Percentiles rank a stretch among this genome's conserved stretches.
These are phyloP conservation scores for Xylaria sp. DNA, from an alignment of 2,329 filamentous ascomycete genomes.

Conservation along the genomic window DNA sequence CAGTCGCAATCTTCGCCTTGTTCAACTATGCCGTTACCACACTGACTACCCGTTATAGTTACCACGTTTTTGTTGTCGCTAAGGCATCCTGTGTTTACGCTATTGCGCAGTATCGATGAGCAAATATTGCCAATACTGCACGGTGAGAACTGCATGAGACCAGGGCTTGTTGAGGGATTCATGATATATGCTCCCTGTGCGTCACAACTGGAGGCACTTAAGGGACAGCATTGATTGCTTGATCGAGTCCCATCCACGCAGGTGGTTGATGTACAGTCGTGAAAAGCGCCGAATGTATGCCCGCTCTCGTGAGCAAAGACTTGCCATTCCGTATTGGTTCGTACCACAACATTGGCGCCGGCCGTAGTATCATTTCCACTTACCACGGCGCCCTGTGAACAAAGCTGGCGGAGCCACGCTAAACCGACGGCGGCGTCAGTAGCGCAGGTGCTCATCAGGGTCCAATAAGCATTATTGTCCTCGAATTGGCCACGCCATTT, in stretches of 20 bases:
- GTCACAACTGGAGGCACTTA: conserved; percentile 74
- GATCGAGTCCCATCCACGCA: conserved; percentile 69
- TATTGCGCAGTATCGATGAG: conserved; percentile 80
- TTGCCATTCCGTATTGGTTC: conserved; percentile 88
- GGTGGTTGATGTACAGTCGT: conserved; percentile 81
- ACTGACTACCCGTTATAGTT: conserved; percentile 84
- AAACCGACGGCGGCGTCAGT: conserved; percentile 88
- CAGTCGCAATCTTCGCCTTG: conserved; percentile 95
- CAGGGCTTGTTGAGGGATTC: conserved; percentile 85
- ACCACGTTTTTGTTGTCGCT: conserved; percentile 85
- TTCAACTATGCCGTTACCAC: conserved; percentile 97
- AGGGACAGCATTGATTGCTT: conserved; percentile 78
- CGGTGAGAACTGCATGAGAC: conserved; percentile 82
- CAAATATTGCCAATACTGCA: conserved; percentile 96
- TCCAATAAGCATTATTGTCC: conserved; percentile 94
- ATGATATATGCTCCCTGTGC: conserved; percentile 87
- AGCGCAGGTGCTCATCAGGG: conserved; percentile 81
- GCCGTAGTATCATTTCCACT: conserved; percentile 76
- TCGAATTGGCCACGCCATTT: conserved; percentile 81
- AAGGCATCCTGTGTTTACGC: conserved; percentile 80
- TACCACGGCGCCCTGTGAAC: conserved; percentile 66
- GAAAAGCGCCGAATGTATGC: conserved; percentile 94
- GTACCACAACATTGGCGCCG: conserved; percentile 88
- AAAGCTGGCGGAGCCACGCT: conserved; percentile 92
- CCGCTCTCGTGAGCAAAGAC: conserved; percentile 94